phyloP scores from a whole-genome alignment of 139 green algal genomes.

The Ulvella scutata region DNA sequence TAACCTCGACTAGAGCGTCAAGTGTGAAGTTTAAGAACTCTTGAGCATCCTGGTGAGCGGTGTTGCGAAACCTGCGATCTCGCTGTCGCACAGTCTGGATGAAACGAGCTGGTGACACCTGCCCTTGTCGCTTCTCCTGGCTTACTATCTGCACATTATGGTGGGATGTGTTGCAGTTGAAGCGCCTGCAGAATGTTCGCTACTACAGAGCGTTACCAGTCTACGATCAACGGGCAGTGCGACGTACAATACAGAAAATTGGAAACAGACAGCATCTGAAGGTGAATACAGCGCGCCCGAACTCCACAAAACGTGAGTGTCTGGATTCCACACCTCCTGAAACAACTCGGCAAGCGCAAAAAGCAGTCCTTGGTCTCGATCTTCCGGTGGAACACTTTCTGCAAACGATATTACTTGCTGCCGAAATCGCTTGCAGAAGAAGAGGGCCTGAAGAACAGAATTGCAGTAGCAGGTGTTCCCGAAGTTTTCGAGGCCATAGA shows the following conservation, averaged over 20 bases:
- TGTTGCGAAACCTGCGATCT: neutral
- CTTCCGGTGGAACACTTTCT: constrained; percentile 12
- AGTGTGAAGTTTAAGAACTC: neutral
- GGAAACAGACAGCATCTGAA: too few relatives aligned
- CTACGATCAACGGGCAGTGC: too few relatives aligned
- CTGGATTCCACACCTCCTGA: constrained; percentile 43
- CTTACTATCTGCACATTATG: constrained; percentile 1
- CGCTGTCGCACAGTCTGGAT: neutral
- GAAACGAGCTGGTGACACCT: neutral
- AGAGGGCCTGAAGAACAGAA: constrained; percentile 85
- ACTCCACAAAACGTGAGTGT: too few relatives aligned
- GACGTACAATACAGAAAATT: too few relatives aligned
- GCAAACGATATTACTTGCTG: constrained; percentile 66
- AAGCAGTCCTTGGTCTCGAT: constrained; percentile 40
- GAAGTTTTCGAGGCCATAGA: constrained; percentile 97
- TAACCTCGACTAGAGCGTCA: neutral
- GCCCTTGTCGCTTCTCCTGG: neutral
- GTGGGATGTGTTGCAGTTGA: too few relatives aligned
- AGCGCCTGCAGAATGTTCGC: too few relatives aligned
- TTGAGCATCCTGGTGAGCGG: neutral
- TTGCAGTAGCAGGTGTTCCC: constrained; percentile 99
- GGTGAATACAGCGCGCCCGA: too few relatives aligned
- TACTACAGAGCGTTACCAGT: too few relatives aligned
- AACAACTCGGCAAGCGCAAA: constrained; percentile 84
- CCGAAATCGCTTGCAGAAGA: constrained; percentile 75